These are phyloP conservation scores for Schrenkiella parvula DNA, from an alignment of 345 rosid genomes.

Conservation along the genomic window DNA sequence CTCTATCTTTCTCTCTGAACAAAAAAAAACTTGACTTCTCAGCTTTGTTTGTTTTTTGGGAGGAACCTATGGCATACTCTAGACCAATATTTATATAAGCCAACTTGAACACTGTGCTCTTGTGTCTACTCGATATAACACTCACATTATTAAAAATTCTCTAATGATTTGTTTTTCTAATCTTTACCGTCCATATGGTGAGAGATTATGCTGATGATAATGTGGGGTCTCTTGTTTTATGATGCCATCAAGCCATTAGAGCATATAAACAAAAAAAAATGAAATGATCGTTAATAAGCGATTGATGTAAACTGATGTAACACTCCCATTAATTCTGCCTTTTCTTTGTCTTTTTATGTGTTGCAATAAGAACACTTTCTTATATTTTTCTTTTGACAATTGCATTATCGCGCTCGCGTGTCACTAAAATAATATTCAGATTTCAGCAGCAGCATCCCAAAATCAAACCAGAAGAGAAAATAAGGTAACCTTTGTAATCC, in stretches of 20 bases:
- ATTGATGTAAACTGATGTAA: slow-evolving; percentile 31
- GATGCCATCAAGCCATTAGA: slow-evolving; percentile 67
- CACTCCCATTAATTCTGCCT: slow-evolving; percentile 29
- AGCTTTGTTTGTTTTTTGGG: slow-evolving; percentile 31
- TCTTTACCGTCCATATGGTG: slow-evolving; percentile 52
- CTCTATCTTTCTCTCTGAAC: slow-evolving; percentile 15
- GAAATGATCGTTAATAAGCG: slow-evolving; percentile 2
- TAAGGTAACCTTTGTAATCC: background rate
- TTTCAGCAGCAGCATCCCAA: slow-evolving; percentile 3
- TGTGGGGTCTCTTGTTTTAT: slow-evolving; percentile 35
- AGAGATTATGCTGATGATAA: slow-evolving; percentile 41
- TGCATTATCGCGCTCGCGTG: slow-evolving; percentile 7
- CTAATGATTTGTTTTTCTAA: slow-evolving; percentile 29
- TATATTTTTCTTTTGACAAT: slow-evolving; percentile 16
- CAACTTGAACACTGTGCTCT: slow-evolving; percentile 22
- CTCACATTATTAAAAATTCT: slow-evolving; percentile 36
- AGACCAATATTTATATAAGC: slow-evolving; percentile 46
- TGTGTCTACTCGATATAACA: slow-evolving; percentile 32
- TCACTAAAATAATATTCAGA: background rate
- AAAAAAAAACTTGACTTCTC: slow-evolving; percentile 1
- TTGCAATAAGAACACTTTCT: slow-evolving; percentile 29
- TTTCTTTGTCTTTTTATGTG: slow-evolving; percentile 25
- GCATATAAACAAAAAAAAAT: slow-evolving; percentile 21
- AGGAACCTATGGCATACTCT: slow-evolving; percentile 24
- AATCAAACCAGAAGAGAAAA: background rate